Evolutionary conservation across 495 filamentous ascomycete genomes (phyloP).

Genomic region (Penicillium chermesinum): DNA sequence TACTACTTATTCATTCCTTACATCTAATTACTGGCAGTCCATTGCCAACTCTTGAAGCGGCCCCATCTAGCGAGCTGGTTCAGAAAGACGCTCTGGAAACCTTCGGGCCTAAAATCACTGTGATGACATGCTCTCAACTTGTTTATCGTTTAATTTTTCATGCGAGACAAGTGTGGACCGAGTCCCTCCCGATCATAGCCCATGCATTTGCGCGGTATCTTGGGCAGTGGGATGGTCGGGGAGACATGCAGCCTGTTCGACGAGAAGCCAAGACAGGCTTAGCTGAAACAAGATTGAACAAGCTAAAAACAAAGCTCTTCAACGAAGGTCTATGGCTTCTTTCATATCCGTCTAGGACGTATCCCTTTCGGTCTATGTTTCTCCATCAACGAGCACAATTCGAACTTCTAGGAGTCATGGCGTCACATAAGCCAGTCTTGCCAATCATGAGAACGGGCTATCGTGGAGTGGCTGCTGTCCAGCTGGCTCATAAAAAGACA

Average conservation of each 20-base stretch:
- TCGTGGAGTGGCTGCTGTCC: conserved; percentile 52
- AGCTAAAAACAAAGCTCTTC: conserved; percentile 31
- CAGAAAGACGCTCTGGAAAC: conserved; percentile 1
- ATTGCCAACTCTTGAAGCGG: conserved; percentile 8
- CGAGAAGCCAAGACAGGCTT: no score
- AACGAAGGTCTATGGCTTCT: conserved; percentile 55
- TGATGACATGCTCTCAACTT: conserved; percentile 27
- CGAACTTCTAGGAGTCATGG: conserved; percentile 57
- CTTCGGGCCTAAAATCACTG: conserved; percentile 14
- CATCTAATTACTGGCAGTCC: conserved; percentile 34
- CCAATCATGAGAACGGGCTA: conserved; percentile 58
- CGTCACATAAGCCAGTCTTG: conserved; percentile 48
- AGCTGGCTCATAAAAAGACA: conserved; percentile 62
- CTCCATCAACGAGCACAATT: conserved; percentile 61
- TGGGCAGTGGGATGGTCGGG: no score
- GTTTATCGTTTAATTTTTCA: conserved; percentile 54
- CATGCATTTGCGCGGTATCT: conserved; percentile 34
- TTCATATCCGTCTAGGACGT: conserved; percentile 43
- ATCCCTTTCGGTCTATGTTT: conserved; percentile 44
- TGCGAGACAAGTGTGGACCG: conserved; percentile 53
- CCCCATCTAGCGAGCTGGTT: neutral
- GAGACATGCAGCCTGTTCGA: no score
- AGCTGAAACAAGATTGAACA: no score
- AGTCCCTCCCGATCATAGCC: conserved; percentile 45
- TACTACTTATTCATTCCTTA: conserved; percentile 39